Conservation (phyloP, 139 green algal species). For the Chlorella ohadii region DNA sequence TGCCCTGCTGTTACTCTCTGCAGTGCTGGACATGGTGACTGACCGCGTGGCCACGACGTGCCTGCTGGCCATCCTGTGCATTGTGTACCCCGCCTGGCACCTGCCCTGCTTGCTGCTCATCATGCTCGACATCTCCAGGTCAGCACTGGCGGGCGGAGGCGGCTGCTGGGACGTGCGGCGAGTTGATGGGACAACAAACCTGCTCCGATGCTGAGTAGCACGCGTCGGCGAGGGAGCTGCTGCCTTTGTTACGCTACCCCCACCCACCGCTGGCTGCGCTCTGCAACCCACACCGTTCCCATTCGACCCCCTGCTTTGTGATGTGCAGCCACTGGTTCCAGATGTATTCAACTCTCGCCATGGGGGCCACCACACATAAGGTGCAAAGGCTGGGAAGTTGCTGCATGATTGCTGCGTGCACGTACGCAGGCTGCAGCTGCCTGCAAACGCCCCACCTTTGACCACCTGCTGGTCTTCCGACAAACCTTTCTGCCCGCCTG, state of each 20-base stretch:
- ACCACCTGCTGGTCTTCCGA: too few relatives aligned
- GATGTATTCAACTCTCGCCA: conserved; percentile 83
- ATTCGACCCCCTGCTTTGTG: too few relatives aligned
- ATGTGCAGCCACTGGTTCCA: conserved; percentile 92
- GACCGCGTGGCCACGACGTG: conserved; percentile 91
- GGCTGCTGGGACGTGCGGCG: background rate
- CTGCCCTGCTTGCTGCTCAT: conserved; percentile 76
- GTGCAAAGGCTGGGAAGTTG: conserved; percentile 36
- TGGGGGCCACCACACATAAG: conserved; percentile 82
- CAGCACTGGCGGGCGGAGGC: background rate
- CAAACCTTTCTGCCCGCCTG: too few relatives aligned
- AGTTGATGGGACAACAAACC: too few relatives aligned
- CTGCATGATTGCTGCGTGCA: background rate
- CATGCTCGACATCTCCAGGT: conserved; percentile 88
- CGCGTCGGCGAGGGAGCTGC: background rate
- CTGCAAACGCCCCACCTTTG: too few relatives aligned
- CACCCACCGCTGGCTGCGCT: background rate
- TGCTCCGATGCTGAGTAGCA: too few relatives aligned
- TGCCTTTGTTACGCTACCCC: background rate
- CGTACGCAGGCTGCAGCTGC: too few relatives aligned
- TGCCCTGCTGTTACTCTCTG: background rate
- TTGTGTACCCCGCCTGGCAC: conserved; percentile 63
- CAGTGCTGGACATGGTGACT: conserved; percentile 98
- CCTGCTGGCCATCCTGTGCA: conserved; percentile 83
- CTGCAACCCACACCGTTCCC: too few relatives aligned